Conservation (phyloP, 1,284 basidiomycete species). For the Moesziomyces sp. region DNA sequence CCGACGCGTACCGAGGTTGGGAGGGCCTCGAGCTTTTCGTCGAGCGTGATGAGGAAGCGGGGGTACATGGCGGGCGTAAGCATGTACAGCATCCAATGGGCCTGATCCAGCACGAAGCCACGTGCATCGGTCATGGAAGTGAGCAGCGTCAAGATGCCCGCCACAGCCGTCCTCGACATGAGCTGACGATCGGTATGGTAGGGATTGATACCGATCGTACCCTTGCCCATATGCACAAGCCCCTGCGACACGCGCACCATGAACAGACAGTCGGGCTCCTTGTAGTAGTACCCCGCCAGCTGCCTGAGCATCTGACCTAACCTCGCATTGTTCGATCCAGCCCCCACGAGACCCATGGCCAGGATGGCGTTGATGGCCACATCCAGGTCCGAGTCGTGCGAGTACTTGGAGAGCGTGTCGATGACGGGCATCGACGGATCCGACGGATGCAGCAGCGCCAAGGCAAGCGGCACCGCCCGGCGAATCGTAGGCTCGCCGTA, state of each 20-base stretch:
- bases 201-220: slow-evolving; percentile 96
- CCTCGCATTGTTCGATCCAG: slow-evolving; percentile 97
- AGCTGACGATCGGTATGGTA: slow-evolving; percentile 94
- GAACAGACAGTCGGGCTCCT: slow-evolving; percentile 96
- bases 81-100: slow-evolving; percentile 99
- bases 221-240: slow-evolving; percentile 98
- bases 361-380: slow-evolving; percentile 98
- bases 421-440: slow-evolving; percentile 95
- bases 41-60: slow-evolving; percentile 94
- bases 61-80: slow-evolving; percentile 96
- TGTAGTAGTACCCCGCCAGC: slow-evolving; percentile 95
- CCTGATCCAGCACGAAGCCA: slow-evolving; percentile 91
- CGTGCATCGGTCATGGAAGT: slow-evolving; percentile 94
- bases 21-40: slow-evolving; percentile 77
- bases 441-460: slow-evolving; percentile 92
- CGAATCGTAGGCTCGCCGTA: slow-evolving; percentile 95
- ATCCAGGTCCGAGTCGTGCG: slow-evolving; percentile 95
- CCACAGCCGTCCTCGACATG: slow-evolving; percentile 88
- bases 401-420: slow-evolving; percentile 99
- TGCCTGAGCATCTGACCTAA: slow-evolving; percentile 97
- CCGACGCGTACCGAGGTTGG: slow-evolving; percentile 95
- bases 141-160: slow-evolving; percentile 88
- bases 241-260: slow-evolving; percentile 97
- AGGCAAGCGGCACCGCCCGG: slow-evolving; percentile 92
- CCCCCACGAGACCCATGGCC: slow-evolving; percentile 97